phyloP scores from a whole-genome alignment of 257 asterid species.

The Vinca minor region DNA sequence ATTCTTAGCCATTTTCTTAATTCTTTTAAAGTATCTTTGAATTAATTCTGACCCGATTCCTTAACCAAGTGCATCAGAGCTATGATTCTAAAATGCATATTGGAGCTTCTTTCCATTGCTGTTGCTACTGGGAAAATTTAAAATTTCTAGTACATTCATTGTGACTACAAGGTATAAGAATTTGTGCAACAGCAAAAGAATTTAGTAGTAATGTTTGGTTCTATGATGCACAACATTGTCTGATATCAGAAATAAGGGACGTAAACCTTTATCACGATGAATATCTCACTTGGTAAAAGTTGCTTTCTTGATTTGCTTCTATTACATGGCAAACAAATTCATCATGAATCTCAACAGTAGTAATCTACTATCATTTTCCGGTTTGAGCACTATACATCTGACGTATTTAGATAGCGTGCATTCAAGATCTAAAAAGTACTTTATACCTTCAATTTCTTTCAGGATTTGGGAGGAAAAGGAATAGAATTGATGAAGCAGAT shows the following conservation, averaged over 20 bases:
- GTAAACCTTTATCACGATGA: neutral
- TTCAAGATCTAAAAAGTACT: no score
- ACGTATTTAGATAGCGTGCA: no score
- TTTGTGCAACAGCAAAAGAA: neutral
- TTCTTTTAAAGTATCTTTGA: neutral
- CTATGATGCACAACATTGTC: neutral
- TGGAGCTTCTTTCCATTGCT: neutral
- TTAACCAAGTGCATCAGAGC: neutral
- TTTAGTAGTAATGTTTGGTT: neutral
- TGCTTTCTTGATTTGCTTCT: neutral
- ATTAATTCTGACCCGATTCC: neutral
- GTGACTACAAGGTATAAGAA: neutral
- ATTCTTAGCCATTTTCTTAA: neutral
- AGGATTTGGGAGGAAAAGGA: constrained; percentile 54
- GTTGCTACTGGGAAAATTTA: no score
- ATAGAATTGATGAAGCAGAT: constrained; percentile 31
- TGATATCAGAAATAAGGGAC: neutral
- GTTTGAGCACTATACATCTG: no score
- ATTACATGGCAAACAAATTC: neutral
- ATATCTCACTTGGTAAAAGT: neutral
- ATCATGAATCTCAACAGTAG: neutral
- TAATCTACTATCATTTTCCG: neutral
- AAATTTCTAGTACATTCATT: neutral
- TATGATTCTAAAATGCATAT: neutral
- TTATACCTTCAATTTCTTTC: constrained; percentile 7